phyloP scores from a whole-genome alignment of 345 rosid genomes.

The Abelmoschus esculentus region DNA sequence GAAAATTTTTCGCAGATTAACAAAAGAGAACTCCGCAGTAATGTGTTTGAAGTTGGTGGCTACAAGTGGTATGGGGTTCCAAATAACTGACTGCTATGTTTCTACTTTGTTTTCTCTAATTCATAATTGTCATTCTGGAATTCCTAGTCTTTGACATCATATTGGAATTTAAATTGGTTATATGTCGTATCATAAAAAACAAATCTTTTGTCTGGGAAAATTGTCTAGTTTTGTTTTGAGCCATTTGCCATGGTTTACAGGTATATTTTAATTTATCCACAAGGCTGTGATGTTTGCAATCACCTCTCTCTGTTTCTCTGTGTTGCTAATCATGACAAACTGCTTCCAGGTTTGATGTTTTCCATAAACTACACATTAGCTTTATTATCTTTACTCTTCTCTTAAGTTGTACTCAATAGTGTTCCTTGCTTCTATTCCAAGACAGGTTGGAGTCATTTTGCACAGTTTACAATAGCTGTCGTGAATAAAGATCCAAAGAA shows the following conservation, averaged over 20 bases:
- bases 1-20: conserved; percentile 74
- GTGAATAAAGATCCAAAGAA: conserved; percentile 83
- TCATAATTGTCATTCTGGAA: not conserved
- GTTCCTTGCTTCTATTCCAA: conserved; percentile 11
- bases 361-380: not conserved
- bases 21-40: conserved; percentile 74
- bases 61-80: conserved; percentile 65
- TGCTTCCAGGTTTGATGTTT: conserved; percentile 72
- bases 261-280: conserved; percentile 88
- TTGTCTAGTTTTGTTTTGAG: conserved; percentile 6
- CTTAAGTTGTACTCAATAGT: conserved; percentile 5
- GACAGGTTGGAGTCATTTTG: conserved; percentile 96
- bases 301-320: conserved; percentile 90
- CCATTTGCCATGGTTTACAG: conserved; percentile 32
- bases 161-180: not conserved
- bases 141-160: not conserved
- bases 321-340: conserved; percentile 85
- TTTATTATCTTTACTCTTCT: not conserved
- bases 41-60: conserved; percentile 81
- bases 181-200: not conserved
- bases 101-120: not conserved
- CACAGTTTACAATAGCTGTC: conserved; percentile 91
- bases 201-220: not conserved
- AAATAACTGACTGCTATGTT: conserved; percentile 7
- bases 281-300: conserved; percentile 85